Base-by-base conservation (phyloP, 331 rosid species). In the Stylosanthes scabra region DNA sequence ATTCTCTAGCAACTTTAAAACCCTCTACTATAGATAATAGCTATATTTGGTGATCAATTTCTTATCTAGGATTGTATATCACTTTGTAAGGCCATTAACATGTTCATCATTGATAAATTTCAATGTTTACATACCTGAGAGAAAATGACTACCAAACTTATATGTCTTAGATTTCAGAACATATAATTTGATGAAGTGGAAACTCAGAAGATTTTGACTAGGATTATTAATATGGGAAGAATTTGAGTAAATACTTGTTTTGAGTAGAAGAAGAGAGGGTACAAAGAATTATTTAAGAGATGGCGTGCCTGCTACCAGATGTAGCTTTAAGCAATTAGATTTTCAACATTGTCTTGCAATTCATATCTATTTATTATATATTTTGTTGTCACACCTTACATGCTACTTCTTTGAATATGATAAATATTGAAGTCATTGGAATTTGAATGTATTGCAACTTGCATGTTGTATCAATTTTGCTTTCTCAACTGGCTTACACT, bases 181-280 rank as follows among this genome's bases (percentile, higher is more conserved):
- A 37, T 62, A 7, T 63, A 45, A 46, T 72, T 8, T 46, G 49
- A 66, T 77, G 60, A 46, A 60, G 70, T 71, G 42, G 50, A 76
- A 42, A 42, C 66, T 41, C 27, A 50, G 15, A 42, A 68, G 65
- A 34, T 49, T 42, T 50, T 59, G 59, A 51, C 31, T 50, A 25
- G 63, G 42, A 63, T 61, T 41, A 37, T 61, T 41, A 37, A n/a
- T 45, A n/a, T 41, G 56, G 55, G 29, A 41, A 50, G 14, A 46
- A 58, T 31, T 28, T 68, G 73, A 70, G 67, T 63, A n/a, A 52
- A 27, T 52, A 25, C n/a, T 14, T 63, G 55, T 55, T 71, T 41
- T 64, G 60, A 37, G 74, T 51, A 71, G 50, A 37, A 64, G 11
- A 45, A 71, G 63, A 34, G 46, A 47, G 14, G 59, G 46, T 20